Evolutionary conservation across 2,329 filamentous ascomycete genomes (phyloP), one percentile per base, ranked within the genome.

Genomic region (Venturia pyrina): DNA sequence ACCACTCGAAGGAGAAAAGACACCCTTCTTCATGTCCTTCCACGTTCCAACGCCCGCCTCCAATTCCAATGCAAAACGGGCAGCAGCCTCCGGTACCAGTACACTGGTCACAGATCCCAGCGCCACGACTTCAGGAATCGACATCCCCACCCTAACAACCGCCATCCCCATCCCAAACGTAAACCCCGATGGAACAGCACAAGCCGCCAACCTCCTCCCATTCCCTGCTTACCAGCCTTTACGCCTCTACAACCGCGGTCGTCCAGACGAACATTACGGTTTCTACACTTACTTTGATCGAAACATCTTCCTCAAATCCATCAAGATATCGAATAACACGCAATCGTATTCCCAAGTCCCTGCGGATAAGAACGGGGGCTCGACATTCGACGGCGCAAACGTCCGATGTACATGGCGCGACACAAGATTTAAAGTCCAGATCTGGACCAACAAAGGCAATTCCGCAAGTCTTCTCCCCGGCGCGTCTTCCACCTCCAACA

Each of bases 241-340:
- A 15, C 86, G 90, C 1, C 83, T 98, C 0, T 98, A 88, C 75
- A 91, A 98, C 74, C 89, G 92, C 24, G 92, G 89, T 21, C 80
- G 89, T 37, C 79, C 83, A 1, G 88, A 88, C 0, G 93, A 98
- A 75, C 91, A 96, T 77, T 97, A 96, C 75, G 91, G 91, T 2
- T 97, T 97, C 78, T 97, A 96, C 78, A 90, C 85, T 0, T 96
- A 96, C 80, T 98, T 90, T 76, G 87, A 92, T 77, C 90, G 92
- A 69, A 89, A 88, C 10, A 90, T 96, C 69, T 96, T 93, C 79
- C 81, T 96, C 68, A 86, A 87, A 70, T 87, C 85, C 19, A 78
- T 85, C 66, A 82, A 83, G 68, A 72, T 72, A n/a, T 68, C 73
- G 19, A 72, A 73, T 1, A 69, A 66, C 32, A 72, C 70, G 32